These are phyloP conservation scores for Neofusicoccum parvum DNA, from an alignment of 2,329 filamentous ascomycete species.

Conservation along the genomic window DNA sequence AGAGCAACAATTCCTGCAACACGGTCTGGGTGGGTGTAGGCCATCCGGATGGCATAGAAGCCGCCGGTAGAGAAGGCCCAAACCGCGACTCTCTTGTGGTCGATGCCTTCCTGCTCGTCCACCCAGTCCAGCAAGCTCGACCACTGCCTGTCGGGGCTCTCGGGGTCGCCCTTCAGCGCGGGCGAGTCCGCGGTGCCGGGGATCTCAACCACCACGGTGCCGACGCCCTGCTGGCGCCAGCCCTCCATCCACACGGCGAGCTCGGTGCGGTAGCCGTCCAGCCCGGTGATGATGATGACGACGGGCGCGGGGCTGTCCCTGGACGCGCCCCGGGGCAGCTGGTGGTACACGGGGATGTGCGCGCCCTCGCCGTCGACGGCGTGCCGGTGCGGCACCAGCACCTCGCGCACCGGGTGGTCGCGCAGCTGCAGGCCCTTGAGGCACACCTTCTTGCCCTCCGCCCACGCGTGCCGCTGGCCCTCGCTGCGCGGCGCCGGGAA, in stretches of 20 bases:
- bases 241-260: slow-evolving; percentile 55
- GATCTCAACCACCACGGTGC: slow-evolving; percentile 56
- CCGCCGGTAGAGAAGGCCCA: slow-evolving; percentile 64
- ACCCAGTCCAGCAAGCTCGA: slow-evolving; percentile 59
- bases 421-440: slow-evolving; percentile 53
- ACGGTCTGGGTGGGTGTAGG: slow-evolving; percentile 58
- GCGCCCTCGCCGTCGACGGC: slow-evolving; percentile 54
- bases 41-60: slow-evolving; percentile 60
- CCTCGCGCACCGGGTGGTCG: slow-evolving; percentile 62
- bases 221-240: slow-evolving; percentile 53
- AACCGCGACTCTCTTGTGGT: slow-evolving; percentile 51
- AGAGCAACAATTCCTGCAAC: slow-evolving; percentile 56
- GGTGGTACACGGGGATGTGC: slow-evolving; percentile 66
- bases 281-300: slow-evolving; percentile 59
- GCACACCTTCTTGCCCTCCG: slow-evolving; percentile 65
- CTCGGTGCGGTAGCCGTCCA: slow-evolving; percentile 63
- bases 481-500: slow-evolving; percentile 61
- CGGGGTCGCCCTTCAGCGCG: slow-evolving; percentile 48
- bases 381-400: slow-evolving; percentile 62
- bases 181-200: slow-evolving; percentile 62
- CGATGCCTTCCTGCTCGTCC: slow-evolving; percentile 49
- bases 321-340: slow-evolving; percentile 55
- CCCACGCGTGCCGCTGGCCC: slow-evolving; percentile 64
- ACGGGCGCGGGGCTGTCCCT: slow-evolving; percentile 50
- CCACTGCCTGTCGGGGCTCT: slow-evolving; percentile 57